Base-by-base conservation (phyloP, 352 stramenopile genomes). In the Peronospora farinosa region DNA sequence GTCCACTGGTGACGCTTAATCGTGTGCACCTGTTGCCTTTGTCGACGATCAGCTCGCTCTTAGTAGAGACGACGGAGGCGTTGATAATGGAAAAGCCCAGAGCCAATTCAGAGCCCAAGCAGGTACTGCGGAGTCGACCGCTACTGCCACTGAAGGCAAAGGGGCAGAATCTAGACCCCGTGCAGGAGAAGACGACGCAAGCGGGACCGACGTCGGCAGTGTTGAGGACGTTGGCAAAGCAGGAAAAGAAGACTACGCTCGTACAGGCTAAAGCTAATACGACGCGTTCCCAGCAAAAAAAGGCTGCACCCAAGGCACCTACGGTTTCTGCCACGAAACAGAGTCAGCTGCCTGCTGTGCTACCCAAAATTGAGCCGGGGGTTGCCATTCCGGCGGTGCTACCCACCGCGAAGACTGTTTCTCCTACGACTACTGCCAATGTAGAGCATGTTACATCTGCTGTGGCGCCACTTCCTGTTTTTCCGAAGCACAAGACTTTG, bases 21-120 rank as follows among this genome's bases (percentile, higher is more conserved):
- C 40, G 25, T 16, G 35, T 67, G 40, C 31, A 53, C 40, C 55
- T 71, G 58, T 53, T 51, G 19, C 7, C 45, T 8, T 43, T 65
- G 31, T 21, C 44, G 17, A 55, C 30, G 27, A 44, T 65, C 27
- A 56, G 51, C n/a, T 45, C 47, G 15, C 10, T 41, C 17, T 40
- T 33, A 4, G 17, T 45, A 40, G 37, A 52, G 31, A 15, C 12
- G 10, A 23, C 46, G 25, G 54, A 60, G 6, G 40, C 57, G n/a
- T 17, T 63, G 35, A 30, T 35, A 0, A 21, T 55, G 54, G 44
- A 67, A 28, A 67, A 71, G 39, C 49, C 33, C 6, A 42, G 54
- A 13, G 49, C 63, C 40, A 53, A 72, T 19, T 72, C 59, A 17
- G 57, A 72, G 30, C 50, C 58, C 7, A 65, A 65, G 40, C 57